These are phyloP conservation scores for Vitis labrusca DNA, from an alignment of 164 flowering plant species.

Conservation along the genomic window DNA sequence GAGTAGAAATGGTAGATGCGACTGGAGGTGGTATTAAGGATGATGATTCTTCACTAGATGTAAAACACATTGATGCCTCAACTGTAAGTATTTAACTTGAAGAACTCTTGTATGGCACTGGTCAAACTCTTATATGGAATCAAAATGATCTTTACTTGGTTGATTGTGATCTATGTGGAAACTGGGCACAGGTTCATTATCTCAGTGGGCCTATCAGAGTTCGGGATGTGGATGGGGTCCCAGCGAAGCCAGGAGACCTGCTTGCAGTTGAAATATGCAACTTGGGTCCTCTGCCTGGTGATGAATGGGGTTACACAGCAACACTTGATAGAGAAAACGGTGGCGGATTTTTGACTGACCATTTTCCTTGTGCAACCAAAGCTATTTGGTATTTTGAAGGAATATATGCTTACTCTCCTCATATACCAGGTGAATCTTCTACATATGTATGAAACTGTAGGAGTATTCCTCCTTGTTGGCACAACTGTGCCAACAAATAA, in stretches of 20 bases:
- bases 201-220: slow-evolving; percentile 89
- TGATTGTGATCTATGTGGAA: neutral
- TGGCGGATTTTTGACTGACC: slow-evolving; percentile 81
- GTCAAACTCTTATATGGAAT: too few relatives aligned
- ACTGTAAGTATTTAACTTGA: slow-evolving; percentile 46
- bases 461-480: too few relatives aligned
- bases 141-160: too few relatives aligned
- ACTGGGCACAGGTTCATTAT: slow-evolving; percentile 63
- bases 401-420: slow-evolving; percentile 91
- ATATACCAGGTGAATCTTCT: slow-evolving; percentile 69
- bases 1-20: slow-evolving; percentile 85
- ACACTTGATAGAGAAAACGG: slow-evolving; percentile 89
- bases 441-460: too few relatives aligned
- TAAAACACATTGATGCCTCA: slow-evolving; percentile 63
- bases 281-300: slow-evolving; percentile 91
- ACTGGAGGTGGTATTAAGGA: slow-evolving; percentile 70
- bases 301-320: slow-evolving; percentile 97
- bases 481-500: too few relatives aligned
- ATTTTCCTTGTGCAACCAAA: slow-evolving; percentile 92
- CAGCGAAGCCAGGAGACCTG: slow-evolving; percentile 78
- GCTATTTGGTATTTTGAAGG: slow-evolving; percentile 99
- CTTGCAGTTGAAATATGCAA: slow-evolving; percentile 92
- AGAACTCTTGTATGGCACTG: neutral
- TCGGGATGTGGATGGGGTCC: slow-evolving; percentile 58
- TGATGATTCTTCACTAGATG: slow-evolving; percentile 56